Evolutionary conservation across 495 filamentous ascomycete genomes (phyloP), one percentile per base, ranked within the genome.

Genomic region (Jackrogersella minutella): DNA sequence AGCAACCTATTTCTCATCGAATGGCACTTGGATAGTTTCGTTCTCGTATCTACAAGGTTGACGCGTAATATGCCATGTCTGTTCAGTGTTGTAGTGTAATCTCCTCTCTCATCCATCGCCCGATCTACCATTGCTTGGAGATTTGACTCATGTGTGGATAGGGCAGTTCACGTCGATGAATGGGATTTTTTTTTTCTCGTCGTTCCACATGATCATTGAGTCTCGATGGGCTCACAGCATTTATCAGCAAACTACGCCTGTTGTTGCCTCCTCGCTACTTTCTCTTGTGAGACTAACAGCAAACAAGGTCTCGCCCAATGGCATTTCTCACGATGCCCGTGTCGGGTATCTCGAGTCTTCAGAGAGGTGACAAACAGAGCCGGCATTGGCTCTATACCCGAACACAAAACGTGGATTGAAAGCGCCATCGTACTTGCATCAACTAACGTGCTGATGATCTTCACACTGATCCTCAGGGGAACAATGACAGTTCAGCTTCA

Each of bases 391-490:
- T 33, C 44, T 28, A 31, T 39, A 30, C 36, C 61, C 19, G 39
- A 24, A 44, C 50, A 65, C n/a, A 36, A 54, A 40, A 63, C 57
- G 17, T 75, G 46, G 54, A 13, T 33, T 17, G 59, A 34, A 47
- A 61, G 69, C 31, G 60, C 58, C 40, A 58, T 66, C 28, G 58
- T 64, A 31, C 64, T 72, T 34, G 51, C 40, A 26, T 40, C 58
- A 49, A 53, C 56, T 33, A 68, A 62, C 28, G 28, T 40, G 14
- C 16, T 64, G 49, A 58, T 64, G 46, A 69, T 70, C 19, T 40
- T 63, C 22, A 44, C 57, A 57, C 66, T 68, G 33, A 71, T 75
- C 22, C 53, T 66, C 51, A 67, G 71, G 62, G 73, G 67, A 54
- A 43, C 52, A 33, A 58, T 61, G 54, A 67, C 52, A 64, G 59